Evolutionary conservation across 2,329 filamentous ascomycete genomes (phyloP), one percentile per base, ranked within the genome.

Genomic region (Talaromyces amestolkiae): DNA sequence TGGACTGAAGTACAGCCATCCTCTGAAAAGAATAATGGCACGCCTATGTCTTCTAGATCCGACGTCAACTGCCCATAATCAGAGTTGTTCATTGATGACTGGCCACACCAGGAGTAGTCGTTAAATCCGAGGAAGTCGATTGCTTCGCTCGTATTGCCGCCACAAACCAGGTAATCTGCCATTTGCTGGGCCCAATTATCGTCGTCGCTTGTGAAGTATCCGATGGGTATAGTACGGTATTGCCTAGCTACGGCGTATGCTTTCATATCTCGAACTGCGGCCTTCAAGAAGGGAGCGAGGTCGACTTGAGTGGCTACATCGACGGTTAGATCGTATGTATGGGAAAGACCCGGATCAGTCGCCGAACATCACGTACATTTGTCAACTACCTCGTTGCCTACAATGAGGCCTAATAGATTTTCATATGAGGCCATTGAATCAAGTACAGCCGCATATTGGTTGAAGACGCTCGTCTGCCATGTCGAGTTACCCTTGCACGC

Each of bases 121-220:
- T 53, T 53, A 17, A 53, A 15, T 9, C 49, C 49, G 8, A 53
- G 24, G 11, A 53, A 53, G 24, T 76, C 92, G 69, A 95, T 78
- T 39, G 86, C 86, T 70, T 93, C 89, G 1, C 74, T 72, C 11
- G 82, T 69, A 72, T 95, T 89, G 69, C 82, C 83, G 67, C 90
- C 90, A 76, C 92, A 96, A 11, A 90, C 91, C 49, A 96, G 83
- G 76, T 95, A 96, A 72, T 89, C 85, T 71, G 88, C 86, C 51
- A 89, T 78, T 81, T 87, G 88, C 33, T 86, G 86, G 9, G 86
- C 84, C 17, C 88, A 80, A 66, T 89, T 84, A 3, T 89, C 85
- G 72, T 96, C 94, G 75, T 96, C 92, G 47, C 92, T 91, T 13
- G 92, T 92, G 10, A 91, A 93, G 80, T 96, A 96, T 63, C 92